phyloP scores from a whole-genome alignment of 768 basidiomycete species.

The Pisolithus sp. region DNA sequence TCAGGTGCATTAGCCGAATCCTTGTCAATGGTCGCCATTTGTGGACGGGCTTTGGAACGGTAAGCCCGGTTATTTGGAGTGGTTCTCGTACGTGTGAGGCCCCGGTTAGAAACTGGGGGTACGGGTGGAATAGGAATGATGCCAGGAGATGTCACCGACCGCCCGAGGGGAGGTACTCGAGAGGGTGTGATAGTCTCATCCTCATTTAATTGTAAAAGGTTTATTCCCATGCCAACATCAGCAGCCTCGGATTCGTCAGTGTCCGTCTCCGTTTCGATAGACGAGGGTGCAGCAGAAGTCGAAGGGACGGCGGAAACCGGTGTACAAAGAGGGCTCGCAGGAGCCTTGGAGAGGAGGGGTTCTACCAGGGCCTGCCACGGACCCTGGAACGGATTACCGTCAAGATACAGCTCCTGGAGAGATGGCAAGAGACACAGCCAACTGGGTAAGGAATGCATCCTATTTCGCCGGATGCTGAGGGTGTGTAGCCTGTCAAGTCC shows the following conservation, averaged over 20 bases:
- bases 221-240: conserved; percentile 30
- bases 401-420: conserved; percentile 85
- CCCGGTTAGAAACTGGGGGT: conserved; percentile 27
- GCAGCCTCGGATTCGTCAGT: conserved; percentile 52
- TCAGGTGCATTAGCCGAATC: conserved; percentile 10
- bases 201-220: conserved; percentile 32
- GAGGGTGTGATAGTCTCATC: conserved; percentile 72
- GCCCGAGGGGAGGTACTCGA: conserved; percentile 47
- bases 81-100: conserved; percentile 66
- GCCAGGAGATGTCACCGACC: conserved; percentile 46
- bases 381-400: conserved; percentile 92
- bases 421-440: conserved; percentile 89
- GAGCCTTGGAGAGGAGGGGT: conserved; percentile 64
- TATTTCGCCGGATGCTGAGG: conserved; percentile 83
- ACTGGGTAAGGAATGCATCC: conserved; percentile 81
- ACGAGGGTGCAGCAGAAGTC: conserved; percentile 42
- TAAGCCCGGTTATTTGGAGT: conserved; percentile 57
- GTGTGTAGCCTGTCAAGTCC: conserved; percentile 80
- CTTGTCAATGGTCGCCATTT: conserved; percentile 22
- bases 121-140: conserved; percentile 22
- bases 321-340: conserved; percentile 56
- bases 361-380: conserved; percentile 89
- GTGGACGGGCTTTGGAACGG: conserved; percentile 39
- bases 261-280: conserved; percentile 42
- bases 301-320: conserved; percentile 56